Evolutionary conservation across 441 rosid species (phyloP).

Genomic region (Populus hybrid): DNA sequence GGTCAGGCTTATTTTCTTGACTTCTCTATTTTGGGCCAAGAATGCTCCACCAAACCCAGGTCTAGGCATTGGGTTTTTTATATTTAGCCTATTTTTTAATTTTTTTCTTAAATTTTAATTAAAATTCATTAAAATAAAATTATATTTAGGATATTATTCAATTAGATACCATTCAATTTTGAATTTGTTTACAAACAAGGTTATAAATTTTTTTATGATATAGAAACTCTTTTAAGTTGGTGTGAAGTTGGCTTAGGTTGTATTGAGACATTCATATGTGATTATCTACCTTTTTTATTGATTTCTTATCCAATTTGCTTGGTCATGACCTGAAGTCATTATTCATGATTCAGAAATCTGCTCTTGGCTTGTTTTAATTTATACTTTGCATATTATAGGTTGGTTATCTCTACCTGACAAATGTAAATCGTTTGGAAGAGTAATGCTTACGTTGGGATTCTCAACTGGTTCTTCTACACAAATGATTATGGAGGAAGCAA

Average conservation of each 20-base stretch:
- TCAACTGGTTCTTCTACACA: too few species aligned
- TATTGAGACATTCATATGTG: background rate
- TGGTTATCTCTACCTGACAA: constrained; percentile 74
- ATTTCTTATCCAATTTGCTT: constrained; percentile 1
- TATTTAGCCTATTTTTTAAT: too few species aligned
- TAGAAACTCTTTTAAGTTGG: background rate
- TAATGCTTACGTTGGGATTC: constrained; percentile 79
- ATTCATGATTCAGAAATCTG: constrained; percentile 3
- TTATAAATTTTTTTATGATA: too few species aligned
- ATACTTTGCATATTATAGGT: constrained; percentile 35
- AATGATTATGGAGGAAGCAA: constrained; percentile 38
- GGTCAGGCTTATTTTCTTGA: too few species aligned
- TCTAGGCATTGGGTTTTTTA: too few species aligned
- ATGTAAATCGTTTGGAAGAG: constrained; percentile 69
- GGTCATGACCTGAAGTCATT: constrained; percentile 5
- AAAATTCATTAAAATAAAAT: too few species aligned
- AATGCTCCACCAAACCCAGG: too few species aligned
- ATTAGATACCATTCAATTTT: too few species aligned
- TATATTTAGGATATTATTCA: too few species aligned
- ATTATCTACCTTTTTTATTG: background rate
- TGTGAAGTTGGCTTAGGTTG: background rate
- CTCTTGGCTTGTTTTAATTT: constrained; percentile 15
- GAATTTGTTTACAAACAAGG: too few species aligned
- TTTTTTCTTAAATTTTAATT: too few species aligned
- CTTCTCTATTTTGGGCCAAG: too few species aligned